Evolutionary conservation across 2,329 filamentous ascomycete genomes (phyloP), one percentile per base, ranked within the genome.

Genomic region (Fusarium pininemorale): DNA sequence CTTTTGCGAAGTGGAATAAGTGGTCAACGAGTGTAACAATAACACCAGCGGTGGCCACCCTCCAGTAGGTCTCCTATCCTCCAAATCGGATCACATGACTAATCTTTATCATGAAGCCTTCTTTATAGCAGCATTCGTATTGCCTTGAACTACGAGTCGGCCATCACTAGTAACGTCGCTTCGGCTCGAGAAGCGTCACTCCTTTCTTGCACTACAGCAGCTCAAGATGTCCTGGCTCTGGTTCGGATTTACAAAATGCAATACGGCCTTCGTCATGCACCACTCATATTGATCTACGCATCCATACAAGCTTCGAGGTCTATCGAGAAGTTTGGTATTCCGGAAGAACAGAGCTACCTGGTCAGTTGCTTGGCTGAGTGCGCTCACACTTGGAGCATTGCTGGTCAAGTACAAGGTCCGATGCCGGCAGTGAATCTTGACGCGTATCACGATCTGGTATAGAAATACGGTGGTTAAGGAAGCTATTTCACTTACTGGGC

Each of bases 341-440:
- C 61, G 12, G 61, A 63, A 15, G 61, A 63, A 32, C 54, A 63
- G 13, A 60, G 28, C 16, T 63, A 63, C 14, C n/a, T 63, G 14
- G 22, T 60, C 5, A 37, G 16, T 16, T 63, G 42, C 18, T 26
- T 63, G 4, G 28, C 55, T 13, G 61, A 63, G 37, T 60, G 61
- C 18, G 37, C 61, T 37, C 24, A 26, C 6, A 63, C 61, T 37
- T 65, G 62, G 58, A 61, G 47, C n/a, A 61, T 61, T 6, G 58
- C 58, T 14, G 30, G 47, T 4, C 47, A 55, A 41, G 47, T 61
- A 13, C 58, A 61, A 4, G 37, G 37, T 3, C 37, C 58, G 24
- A 35, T 41, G 37, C 47, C 47, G 7, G 37, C 6, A 14, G 47
- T 20, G 7, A n/a, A n/a, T 6, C 7, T 61, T n/a, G 37, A 41